These are phyloP conservation scores for Exserohilum rostratum DNA, from an alignment of 2,329 filamentous ascomycete species.

Conservation along the genomic window DNA sequence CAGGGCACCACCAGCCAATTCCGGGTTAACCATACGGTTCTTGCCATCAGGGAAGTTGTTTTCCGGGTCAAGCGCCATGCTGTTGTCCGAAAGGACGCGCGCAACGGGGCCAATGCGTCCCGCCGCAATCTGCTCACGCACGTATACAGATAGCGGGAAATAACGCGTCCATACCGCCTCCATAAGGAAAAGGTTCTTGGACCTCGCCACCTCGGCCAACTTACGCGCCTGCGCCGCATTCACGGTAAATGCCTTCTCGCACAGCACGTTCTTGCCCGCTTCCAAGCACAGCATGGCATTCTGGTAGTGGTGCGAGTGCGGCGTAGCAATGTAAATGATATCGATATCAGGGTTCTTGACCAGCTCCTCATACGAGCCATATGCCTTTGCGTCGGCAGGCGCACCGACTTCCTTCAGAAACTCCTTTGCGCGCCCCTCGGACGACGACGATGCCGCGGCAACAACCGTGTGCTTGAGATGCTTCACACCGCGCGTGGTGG, in stretches of 20 bases:
- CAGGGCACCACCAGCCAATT: slow-evolving; percentile 81
- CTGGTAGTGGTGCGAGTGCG: slow-evolving; percentile 92
- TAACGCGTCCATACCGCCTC: slow-evolving; percentile 85
- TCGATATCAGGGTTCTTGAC: slow-evolving; percentile 80
- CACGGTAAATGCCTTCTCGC: slow-evolving; percentile 89
- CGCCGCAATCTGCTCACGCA: slow-evolving; percentile 68
- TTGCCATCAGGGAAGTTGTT: slow-evolving; percentile 57
- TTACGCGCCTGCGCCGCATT: slow-evolving; percentile 77
- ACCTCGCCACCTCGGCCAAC: slow-evolving; percentile 72
- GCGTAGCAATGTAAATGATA: slow-evolving; percentile 87
- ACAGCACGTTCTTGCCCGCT: slow-evolving; percentile 85
- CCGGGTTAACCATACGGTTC: slow-evolving; percentile 81
- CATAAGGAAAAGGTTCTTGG: slow-evolving; percentile 64
- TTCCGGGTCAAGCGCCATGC: slow-evolving; percentile 65
- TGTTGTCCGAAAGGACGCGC: slow-evolving; percentile 64
- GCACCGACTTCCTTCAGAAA: slow-evolving; percentile 76
- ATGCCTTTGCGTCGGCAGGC: slow-evolving; percentile 71
- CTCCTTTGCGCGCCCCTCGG: slow-evolving; percentile 68
- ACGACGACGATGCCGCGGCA: slow-evolving; percentile 80
- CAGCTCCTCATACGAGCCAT: slow-evolving; percentile 82
- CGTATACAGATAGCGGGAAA: slow-evolving; percentile 80
- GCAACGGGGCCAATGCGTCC: slow-evolving; percentile 62
- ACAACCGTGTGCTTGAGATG: slow-evolving; percentile 79
- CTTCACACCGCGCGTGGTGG: slow-evolving; percentile 68
- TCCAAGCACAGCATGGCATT: slow-evolving; percentile 84